phyloP scores from a whole-genome alignment of 176 grass and related monocot genomes.

The Elaeis guineensis region DNA sequence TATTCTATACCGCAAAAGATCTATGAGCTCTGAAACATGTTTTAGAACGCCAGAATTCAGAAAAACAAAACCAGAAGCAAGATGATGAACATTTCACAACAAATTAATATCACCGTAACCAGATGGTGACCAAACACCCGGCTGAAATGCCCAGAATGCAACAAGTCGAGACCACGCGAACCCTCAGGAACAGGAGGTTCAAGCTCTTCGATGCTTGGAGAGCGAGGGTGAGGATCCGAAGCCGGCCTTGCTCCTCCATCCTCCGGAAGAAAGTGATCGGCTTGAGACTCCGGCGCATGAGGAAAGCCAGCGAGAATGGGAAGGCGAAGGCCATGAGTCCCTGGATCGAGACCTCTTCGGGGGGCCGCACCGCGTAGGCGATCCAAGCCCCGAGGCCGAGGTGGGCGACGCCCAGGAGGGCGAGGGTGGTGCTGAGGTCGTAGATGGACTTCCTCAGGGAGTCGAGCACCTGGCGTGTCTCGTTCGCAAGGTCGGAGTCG shows the following conservation, averaged over 20 bases:
- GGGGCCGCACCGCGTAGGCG: slow-evolving; percentile 27
- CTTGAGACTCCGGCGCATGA: slow-evolving; percentile 71
- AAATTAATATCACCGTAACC: slow-evolving; percentile 28
- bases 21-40: too few species aligned
- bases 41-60: too few species aligned
- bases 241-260: slow-evolving; percentile 80
- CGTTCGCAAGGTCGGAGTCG: slow-evolving; percentile 62
- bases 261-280: slow-evolving; percentile 86
- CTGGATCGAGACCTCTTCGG: slow-evolving; percentile 53
- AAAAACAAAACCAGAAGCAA: too few species aligned
- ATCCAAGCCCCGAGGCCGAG: slow-evolving; percentile 65
- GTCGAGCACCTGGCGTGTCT: slow-evolving; percentile 67
- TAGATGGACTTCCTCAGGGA: slow-evolving; percentile 44
- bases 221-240: slow-evolving; percentile 75
- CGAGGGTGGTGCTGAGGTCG: slow-evolving; percentile 54
- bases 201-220: slow-evolving; percentile 68
- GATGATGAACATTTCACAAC: too few species aligned
- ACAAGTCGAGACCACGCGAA: slow-evolving; percentile 47
- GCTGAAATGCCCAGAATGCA: slow-evolving; percentile 61
- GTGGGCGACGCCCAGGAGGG: slow-evolving; percentile 56
- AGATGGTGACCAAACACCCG: slow-evolving; percentile 38
- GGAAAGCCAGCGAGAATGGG: slow-evolving; percentile 59
- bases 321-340: slow-evolving; percentile 70
- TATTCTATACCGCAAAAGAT: too few species aligned
- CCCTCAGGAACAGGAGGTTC: slow-evolving; percentile 62